Conservation (phyloP, 306 rosid genomes). For the Acacia crassicarpa region DNA sequence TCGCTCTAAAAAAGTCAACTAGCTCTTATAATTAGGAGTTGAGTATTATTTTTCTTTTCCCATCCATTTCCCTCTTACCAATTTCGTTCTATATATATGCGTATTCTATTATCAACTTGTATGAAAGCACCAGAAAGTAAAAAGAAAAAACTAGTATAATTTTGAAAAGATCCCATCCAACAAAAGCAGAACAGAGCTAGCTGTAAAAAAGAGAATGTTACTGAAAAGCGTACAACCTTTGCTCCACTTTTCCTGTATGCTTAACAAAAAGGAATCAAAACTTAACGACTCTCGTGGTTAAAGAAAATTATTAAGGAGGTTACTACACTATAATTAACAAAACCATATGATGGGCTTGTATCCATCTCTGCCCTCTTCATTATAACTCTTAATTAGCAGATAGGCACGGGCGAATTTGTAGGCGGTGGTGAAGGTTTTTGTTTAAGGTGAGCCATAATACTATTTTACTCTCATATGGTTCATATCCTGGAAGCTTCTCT, state of each 20-base stretch:
- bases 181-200: background rate
- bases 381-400: background rate
- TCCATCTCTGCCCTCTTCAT: background rate
- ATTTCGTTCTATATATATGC: background rate
- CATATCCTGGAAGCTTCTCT: background rate
- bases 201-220: conserved; percentile 28
- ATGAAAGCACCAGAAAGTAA: background rate
- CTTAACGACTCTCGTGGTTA: conserved; percentile 3
- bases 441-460: background rate
- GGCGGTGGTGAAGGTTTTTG: background rate
- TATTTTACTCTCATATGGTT: background rate
- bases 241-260: background rate
- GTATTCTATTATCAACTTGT: background rate
- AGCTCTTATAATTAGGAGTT: no score
- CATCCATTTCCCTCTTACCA: background rate
- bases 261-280: background rate
- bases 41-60: background rate
- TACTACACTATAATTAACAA: background rate
- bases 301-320: conserved; percentile 9
- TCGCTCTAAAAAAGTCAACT: no score
- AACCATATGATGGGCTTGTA: background rate
- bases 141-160: background rate
- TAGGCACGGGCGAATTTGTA: background rate
- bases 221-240: conserved; percentile 25
- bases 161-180: background rate